Evolutionary conservation across 345 rosid species (phyloP).

Genomic region (Bruguiera gymnorhiza): DNA sequence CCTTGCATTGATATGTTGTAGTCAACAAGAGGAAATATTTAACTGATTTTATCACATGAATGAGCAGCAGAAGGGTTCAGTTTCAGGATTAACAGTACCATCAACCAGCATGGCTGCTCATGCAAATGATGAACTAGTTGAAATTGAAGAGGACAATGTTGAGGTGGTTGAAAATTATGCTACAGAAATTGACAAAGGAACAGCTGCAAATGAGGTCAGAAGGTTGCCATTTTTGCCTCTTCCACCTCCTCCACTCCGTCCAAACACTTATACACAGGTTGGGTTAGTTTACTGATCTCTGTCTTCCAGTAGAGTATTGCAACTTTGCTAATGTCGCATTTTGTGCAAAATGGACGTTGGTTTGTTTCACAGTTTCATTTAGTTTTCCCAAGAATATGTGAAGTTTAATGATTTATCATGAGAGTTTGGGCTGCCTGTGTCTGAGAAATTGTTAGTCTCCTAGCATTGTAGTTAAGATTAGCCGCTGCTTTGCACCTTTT

Average conservation of each 20-base stretch:
- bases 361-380: not conserved
- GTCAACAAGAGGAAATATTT: no score
- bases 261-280: constrained; percentile 46
- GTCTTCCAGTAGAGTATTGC: no score
- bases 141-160: constrained; percentile 45
- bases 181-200: constrained; percentile 13
- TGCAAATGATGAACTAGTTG: constrained; percentile 48
- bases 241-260: constrained; percentile 41
- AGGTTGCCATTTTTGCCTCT: constrained; percentile 43
- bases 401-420: not conserved
- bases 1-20: no score
- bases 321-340: no score
- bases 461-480: not conserved
- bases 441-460: no score
- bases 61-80: constrained; percentile 37
- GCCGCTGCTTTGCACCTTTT: not conserved
- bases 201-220: constrained; percentile 10
- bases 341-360: no score
- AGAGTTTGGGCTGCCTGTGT: no score
- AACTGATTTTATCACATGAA: not conserved
- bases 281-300: no score
- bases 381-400: not conserved
- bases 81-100: constrained; percentile 37
- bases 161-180: constrained; percentile 38
- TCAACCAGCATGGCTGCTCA: constrained; percentile 72